Evolutionary conservation across 495 filamentous ascomycete species (phyloP), one percentile per base, ranked within the genome.

Genomic region (Chaetomium fimeti): DNA sequence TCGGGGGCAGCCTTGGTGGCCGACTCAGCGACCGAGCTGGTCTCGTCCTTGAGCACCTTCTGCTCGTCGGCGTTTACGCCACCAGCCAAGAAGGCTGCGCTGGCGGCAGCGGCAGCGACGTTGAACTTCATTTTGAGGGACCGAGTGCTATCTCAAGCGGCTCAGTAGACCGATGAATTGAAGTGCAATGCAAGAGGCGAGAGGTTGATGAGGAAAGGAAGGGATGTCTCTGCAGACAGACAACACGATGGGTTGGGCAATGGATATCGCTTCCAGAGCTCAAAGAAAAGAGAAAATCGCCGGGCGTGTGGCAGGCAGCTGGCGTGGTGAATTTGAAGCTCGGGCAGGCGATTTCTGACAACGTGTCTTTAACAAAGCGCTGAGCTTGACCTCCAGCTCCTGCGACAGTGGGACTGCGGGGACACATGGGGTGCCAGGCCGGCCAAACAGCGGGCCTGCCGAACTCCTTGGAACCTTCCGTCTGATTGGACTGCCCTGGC

Each of bases 51-150:
- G 55, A 81, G 69, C 59, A 79, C 78, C 72, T 86, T 83, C 70
- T 89, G 87, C 42, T 82, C 91, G 74, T 93, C 89, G 66, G 90
- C 91, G 73, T 84, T 83, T 69, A 85, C 90, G 62, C 84, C 82
- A 74, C 89, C 85, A 68, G 76, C 78, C 57, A 93, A 78, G 63
- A 94, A 77, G 69, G 87, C 85, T 66, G 88, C 87, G 72, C 89
- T 85, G 69, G 88, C 86, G 71, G 89, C 84, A 69, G 88, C 75
- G 66, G 85, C 87, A 65, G 85, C 81, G 75, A 90, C 85, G 79
- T 91, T 85, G 79, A 91, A 88, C 89, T 90, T 93, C 78, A 81
- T 89, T 79, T 61, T 75, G 74, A 54, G 66, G 36, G 38, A 60
- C 57, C 40, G 57, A 68, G 56, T 43, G 63, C 62, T 61, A 55